These are phyloP conservation scores for Nemophila menziesii DNA, from an alignment of 257 asterid species.

Conservation along the genomic window DNA sequence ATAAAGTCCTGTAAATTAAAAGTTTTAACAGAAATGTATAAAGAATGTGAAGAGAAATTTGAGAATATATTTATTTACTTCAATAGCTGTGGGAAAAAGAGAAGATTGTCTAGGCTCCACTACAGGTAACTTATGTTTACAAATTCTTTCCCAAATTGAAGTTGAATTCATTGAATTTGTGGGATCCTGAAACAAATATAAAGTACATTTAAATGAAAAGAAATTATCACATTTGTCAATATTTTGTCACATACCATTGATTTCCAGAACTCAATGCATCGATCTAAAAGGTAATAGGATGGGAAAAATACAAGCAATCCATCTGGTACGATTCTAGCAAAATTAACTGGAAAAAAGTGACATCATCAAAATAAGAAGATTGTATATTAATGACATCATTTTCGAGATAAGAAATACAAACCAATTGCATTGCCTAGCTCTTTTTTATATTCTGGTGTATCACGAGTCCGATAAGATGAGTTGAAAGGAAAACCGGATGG, in stretches of 20 bases:
- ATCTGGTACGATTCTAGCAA: slow-evolving; percentile 94
- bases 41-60: slow-evolving; percentile 1
- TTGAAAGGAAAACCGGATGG: slow-evolving; percentile 90
- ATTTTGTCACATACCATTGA: slow-evolving; percentile 35
- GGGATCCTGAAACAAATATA: slow-evolving; percentile 42
- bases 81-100: slow-evolving; percentile 67
- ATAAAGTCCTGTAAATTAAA: slow-evolving; percentile 63
- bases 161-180: slow-evolving; percentile 43
- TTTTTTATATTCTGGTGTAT: slow-evolving; percentile 74
- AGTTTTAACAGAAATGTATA: background rate
- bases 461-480: slow-evolving; percentile 84
- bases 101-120: slow-evolving; percentile 97
- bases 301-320: slow-evolving; percentile 95
- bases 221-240: slow-evolving; percentile 4
- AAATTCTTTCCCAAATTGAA: slow-evolving; percentile 93
- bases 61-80: slow-evolving; percentile 35
- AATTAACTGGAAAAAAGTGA: slow-evolving; percentile 65
- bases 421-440: slow-evolving; percentile 99
- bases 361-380: slow-evolving; percentile 9
- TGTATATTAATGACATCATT: slow-evolving; percentile 5
- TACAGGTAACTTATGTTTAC: slow-evolving; percentile 86
- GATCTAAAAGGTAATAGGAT: slow-evolving; percentile 84
- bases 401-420: slow-evolving; percentile 20
- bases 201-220: slow-evolving; percentile 4
- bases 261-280: slow-evolving; percentile 87